Base-by-base conservation (phyloP, 176 grass and related monocot species). In the Bothriochloa decipiens region DNA sequence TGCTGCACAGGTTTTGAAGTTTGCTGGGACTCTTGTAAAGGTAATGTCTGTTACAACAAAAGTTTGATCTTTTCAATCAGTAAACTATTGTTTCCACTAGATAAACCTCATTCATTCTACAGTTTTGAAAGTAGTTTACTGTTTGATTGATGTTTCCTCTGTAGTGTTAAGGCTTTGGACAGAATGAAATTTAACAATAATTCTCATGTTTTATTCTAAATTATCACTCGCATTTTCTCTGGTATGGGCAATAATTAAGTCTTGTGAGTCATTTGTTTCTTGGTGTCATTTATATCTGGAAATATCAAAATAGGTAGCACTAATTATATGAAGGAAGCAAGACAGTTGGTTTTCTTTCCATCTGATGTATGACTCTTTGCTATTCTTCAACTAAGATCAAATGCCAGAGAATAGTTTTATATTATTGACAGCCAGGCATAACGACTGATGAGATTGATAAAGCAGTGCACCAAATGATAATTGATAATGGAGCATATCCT, bases 391-490 rank as follows among this genome's bases (percentile, higher is more conserved):
- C 68, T 81, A 77, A 66, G 37, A 65, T 84, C 25, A 73, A 84
- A 60, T 67, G 7, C 80, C 28, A 76, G 64, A 78, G 52, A 72
- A 69, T 82, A 66, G 78, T 87, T 67, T 61, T 50, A 81, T 87
- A 68, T 91, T 77, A 57, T 90, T 87, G 88, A 70, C 91, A 98
- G 93, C 96, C 93, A 95, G 96, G 96, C 78, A 88, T 82, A 80
- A 98, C 76, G 68, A 94, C 93, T 83, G 96, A 98, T 84, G 93
- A 98, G 67, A 98, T 98, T 90, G 96, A 98, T 83, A 95, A 92
- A 87, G 91, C 86, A 3, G 96, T 98, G 53, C 96, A 98, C 88
- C 78, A 94, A 90, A 94, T 95, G 93, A 94, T 95, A 32, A 87
- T 98, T 23, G 89, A 95, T 72, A 95, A 95, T 82, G 91, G 93